Conservation (phyloP, 2,329 filamentous ascomycete species). For the Colletotrichum lindemuthianum region DNA sequence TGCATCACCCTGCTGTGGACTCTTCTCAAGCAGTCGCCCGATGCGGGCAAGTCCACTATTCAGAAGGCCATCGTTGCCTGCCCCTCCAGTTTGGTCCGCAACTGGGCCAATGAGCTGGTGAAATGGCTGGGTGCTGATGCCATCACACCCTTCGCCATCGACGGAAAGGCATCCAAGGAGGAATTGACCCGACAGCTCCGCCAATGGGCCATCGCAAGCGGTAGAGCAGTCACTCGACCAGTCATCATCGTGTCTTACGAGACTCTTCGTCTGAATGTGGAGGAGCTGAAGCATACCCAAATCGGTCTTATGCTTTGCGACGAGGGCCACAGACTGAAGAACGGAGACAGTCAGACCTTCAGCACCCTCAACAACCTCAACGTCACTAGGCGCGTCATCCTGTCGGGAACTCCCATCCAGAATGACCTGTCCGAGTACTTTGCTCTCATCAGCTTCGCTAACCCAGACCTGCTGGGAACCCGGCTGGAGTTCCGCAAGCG, state of each 20-base stretch:
- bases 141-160: constrained; percentile 92
- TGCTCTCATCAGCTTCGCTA: constrained; percentile 93
- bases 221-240: constrained; percentile 88
- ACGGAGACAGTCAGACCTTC: constrained; percentile 95
- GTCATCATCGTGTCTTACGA: constrained; percentile 99
- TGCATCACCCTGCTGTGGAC: constrained; percentile 99
- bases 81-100: constrained; percentile 93
- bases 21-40: constrained; percentile 91
- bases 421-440: constrained; percentile 99
- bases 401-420: constrained; percentile 97
- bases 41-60: constrained; percentile 92
- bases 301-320: constrained; percentile 96
- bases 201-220: constrained; percentile 93
- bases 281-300: constrained; percentile 87
- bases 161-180: constrained; percentile 95
- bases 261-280: constrained; percentile 89
- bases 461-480: constrained; percentile 89
- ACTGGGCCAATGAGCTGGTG: constrained; percentile 96
- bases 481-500: constrained; percentile 92
- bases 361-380: constrained; percentile 90
- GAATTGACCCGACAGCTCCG: constrained; percentile 89
- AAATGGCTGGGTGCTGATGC: constrained; percentile 97
- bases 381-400: constrained; percentile 89
- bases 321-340: constrained; percentile 96
- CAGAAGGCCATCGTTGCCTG: constrained; percentile 98